Percentiles rank a stretch among this genome's conserved stretches.
Conservation (phyloP, 441 rosid genomes). For the Bruguiera hainesii region DNA sequence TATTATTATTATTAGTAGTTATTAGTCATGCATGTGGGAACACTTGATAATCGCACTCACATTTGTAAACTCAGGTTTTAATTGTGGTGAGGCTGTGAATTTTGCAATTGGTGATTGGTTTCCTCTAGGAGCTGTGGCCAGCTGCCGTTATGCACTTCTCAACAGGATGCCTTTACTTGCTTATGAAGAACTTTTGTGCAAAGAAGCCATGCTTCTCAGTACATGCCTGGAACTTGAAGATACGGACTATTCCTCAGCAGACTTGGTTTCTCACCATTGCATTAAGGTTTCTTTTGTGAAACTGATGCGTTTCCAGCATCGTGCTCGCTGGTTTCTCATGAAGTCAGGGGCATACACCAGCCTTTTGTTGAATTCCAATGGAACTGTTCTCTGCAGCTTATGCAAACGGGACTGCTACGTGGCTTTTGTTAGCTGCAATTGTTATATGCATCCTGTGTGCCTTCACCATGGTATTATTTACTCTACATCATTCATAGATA, state of each 20-base stretch:
- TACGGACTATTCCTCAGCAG: constrained; percentile 48
- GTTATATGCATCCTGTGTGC: constrained; percentile 76
- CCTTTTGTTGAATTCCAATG: constrained; percentile 44
- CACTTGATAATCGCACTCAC: neutral
- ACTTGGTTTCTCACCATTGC: constrained; percentile 49
- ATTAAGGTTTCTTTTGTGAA: constrained; percentile 75
- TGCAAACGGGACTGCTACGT: constrained; percentile 96
- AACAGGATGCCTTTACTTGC: constrained; percentile 92
- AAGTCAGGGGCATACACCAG: constrained; percentile 60
- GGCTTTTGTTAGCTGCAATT: constrained; percentile 73
- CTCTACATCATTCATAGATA: constrained; percentile 13
- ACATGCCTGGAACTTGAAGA: constrained; percentile 52
- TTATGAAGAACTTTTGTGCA: constrained; percentile 95
- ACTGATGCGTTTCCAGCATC: constrained; percentile 81
- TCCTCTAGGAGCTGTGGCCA: constrained; percentile 87
- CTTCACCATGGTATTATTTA: constrained; percentile 78
- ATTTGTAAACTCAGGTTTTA: constrained; percentile 62
- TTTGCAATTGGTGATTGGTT: constrained; percentile 99
- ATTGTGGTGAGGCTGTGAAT: constrained; percentile 99
- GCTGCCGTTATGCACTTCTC: constrained; percentile 87
- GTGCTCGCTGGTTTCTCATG: constrained; percentile 74
- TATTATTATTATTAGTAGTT: too few relatives aligned
- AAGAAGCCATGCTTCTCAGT: constrained; percentile 82
- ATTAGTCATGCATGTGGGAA: neutral
- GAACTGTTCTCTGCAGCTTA: constrained; percentile 77